These are phyloP conservation scores for Coleophoma eucalyptorum DNA, from an alignment of 2,329 filamentous ascomycete genomes.

Conservation along the genomic window DNA sequence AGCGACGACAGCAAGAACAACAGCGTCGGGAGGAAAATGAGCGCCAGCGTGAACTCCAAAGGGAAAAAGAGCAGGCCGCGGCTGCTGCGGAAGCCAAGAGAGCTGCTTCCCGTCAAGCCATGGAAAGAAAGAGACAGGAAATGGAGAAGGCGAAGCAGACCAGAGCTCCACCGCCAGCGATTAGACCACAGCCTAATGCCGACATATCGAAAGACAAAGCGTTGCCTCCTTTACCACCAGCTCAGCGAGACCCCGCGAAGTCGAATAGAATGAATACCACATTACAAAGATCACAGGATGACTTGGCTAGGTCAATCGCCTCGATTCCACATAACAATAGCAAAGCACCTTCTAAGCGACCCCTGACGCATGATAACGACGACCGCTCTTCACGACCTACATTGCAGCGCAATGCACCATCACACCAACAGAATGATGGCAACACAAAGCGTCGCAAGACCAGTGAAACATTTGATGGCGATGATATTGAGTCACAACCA, in stretches of 20 bases:
- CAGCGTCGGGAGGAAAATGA: slow-evolving; percentile 58
- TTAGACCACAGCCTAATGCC: slow-evolving; percentile 46
- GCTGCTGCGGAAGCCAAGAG: slow-evolving; percentile 60
- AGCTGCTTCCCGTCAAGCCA: slow-evolving; percentile 54
- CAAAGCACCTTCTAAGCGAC: slow-evolving; percentile 72
- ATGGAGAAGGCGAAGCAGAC: slow-evolving; percentile 65
- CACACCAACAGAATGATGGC: slow-evolving; percentile 62
- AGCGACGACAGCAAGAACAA: slow-evolving; percentile 57
- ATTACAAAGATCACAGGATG: slow-evolving; percentile 50
- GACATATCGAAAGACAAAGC: slow-evolving; percentile 25
- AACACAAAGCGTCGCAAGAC: slow-evolving; percentile 73
- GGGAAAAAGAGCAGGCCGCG: slow-evolving; percentile 30
- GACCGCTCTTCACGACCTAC: slow-evolving; percentile 39
- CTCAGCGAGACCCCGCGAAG: slow-evolving; percentile 21
- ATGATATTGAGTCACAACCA: slow-evolving; percentile 58
- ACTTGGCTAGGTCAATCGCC: slow-evolving; percentile 57
- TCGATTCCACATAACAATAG: slow-evolving; percentile 57
- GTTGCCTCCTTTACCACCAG: slow-evolving; percentile 21
- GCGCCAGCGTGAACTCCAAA: slow-evolving; percentile 35
- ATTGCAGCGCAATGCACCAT: slow-evolving; percentile 52
- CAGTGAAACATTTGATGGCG: slow-evolving; percentile 62
- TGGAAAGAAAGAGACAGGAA: slow-evolving; percentile 43
- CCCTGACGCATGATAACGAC: slow-evolving; percentile 62
- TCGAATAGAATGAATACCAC: slow-evolving; percentile 54
- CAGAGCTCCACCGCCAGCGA: slow-evolving; percentile 56